Evolutionary conservation across 441 rosid species (phyloP), one percentile per base, ranked within the genome.

Genomic region (Adansonia gregorii): DNA sequence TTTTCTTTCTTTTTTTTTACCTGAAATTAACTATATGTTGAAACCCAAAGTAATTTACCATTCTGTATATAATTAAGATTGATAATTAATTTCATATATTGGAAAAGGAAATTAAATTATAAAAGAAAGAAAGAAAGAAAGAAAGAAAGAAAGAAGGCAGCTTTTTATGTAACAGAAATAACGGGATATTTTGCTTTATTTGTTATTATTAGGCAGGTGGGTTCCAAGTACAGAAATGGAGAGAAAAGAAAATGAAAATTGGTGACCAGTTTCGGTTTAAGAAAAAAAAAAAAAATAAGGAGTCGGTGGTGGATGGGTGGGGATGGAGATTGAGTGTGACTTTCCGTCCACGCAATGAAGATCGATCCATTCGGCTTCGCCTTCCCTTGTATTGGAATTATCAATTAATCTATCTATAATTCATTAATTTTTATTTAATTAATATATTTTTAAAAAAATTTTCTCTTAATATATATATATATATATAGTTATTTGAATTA

Each of bases 311-410:
- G 76, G 54, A 73, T 31, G 52, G 52, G 3, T 39, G 68, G 63
- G 41, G 74, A 75, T 27, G 67, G 74, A 63, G 67, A n/a, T 46
- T n/a, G 80, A 66, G 61, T 49, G 72, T 22, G 82, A 67, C 80
- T 78, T 82, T 75, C 82, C 84, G 77, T 75, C 84, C 67, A 78
- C 79, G 79, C 82, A 78, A 75, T 56, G 6, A 39, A 65, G 14
- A 4, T 48, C 67, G 35, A 20, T 0, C 6, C 14, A 14, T 60
- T 12, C n/a, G 61, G 3, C 12, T 59, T 59, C 14, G 43, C 17
- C 17, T 10, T 24, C 8, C 8, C 12, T 61, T 61, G 52, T 66
- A 9, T 66, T 77, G 67, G 78, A 77, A 77, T 43, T 68, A 51
- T 17, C 22, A 59, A 67, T 22, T 22, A 31, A 31, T 31, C 35